Percentiles rank a stretch among this genome's conserved stretches.
Conservation (phyloP, 192 early-diverging fungal genomes). For the Linnemannia zychae region DNA sequence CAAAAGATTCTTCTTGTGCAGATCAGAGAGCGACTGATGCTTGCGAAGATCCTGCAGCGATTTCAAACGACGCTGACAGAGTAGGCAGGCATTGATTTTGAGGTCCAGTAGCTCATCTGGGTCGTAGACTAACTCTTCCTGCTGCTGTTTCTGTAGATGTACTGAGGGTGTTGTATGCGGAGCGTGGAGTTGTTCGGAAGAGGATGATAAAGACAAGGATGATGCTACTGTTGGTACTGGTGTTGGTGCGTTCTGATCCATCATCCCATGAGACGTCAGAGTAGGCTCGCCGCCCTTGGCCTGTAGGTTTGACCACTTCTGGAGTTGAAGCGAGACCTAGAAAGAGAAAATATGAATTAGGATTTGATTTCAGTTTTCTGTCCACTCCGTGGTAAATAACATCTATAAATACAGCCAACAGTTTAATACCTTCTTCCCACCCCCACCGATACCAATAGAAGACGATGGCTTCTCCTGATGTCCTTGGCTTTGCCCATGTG, state of each 20-base stretch:
- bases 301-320: conserved; percentile 48
- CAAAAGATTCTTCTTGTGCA: conserved; percentile 66
- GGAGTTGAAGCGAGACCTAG: conserved; percentile 45
- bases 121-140: conserved; percentile 9
- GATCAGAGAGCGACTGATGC: conserved; percentile 68
- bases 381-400: background rate
- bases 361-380: background rate
- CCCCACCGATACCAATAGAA: conserved; percentile 40
- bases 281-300: background rate
- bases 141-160: background rate
- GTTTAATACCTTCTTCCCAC: conserved; percentile 40
- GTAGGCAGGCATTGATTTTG: conserved; percentile 64
- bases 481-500: too few relatives aligned
- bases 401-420: background rate
- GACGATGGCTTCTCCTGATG: background rate
- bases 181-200: background rate
- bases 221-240: background rate
- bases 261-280: background rate
- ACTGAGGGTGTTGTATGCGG: background rate
- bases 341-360: background rate
- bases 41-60: conserved; percentile 60
- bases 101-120: conserved; percentile 58
- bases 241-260: background rate
- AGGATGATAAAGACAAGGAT: background rate
- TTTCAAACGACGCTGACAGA: conserved; percentile 74